Evolutionary conservation across 1,284 basidiomycete species (phyloP), one percentile per base, ranked within the genome.

Genomic region (Trametes hirsuta): DNA sequence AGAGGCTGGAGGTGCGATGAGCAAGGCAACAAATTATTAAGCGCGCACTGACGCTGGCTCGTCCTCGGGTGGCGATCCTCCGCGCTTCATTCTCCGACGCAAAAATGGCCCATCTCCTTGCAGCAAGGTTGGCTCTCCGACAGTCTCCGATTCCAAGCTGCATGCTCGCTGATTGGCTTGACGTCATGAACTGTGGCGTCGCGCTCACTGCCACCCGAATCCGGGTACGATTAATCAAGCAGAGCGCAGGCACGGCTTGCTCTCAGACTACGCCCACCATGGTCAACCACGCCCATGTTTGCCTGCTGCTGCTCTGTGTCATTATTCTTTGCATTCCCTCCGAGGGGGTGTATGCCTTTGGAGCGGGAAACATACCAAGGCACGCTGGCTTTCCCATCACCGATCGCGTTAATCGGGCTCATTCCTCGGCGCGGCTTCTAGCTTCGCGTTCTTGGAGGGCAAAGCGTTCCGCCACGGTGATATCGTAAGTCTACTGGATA

Each of bases 401-500:
- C 36, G 47, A 47, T 53, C 54, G 25, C 12, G 44, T 45, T 36
- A 2, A 55, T 54, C 36, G 11, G 45, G 50, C 50, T 55, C 52
- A 61, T 36, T 34, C 21, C 44, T 14, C 47, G 47, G n/a, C 34
- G 14, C n/a, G 30, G 36, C 37, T 22, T 42, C 15, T 62, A 88
- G 86, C 47, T 90, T 86, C 69, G 86, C 88, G 10, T 91, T 85
- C 71, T 77, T 91, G 75, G 88, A 91, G 70, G 88, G 91, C 48
- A 85, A 82, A 66, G 93, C 93, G 0, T 94, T 91, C 74, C 79
- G 93, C 47, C 93, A 95, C 72, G 93, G 93, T 40, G 92, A 94
- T 74, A 94, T 94, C 62, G 91, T 93, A 68, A 70, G 85, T 74
- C 52, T 48, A 58, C 52, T 36, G 39, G 34, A 24, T 49, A 24